Percentiles rank a stretch among this genome's conserved stretches.
Evolutionary conservation across 371 early-diverging fungal species (phyloP).

Genomic region (Homolaphlyctis polyrhiza): DNA sequence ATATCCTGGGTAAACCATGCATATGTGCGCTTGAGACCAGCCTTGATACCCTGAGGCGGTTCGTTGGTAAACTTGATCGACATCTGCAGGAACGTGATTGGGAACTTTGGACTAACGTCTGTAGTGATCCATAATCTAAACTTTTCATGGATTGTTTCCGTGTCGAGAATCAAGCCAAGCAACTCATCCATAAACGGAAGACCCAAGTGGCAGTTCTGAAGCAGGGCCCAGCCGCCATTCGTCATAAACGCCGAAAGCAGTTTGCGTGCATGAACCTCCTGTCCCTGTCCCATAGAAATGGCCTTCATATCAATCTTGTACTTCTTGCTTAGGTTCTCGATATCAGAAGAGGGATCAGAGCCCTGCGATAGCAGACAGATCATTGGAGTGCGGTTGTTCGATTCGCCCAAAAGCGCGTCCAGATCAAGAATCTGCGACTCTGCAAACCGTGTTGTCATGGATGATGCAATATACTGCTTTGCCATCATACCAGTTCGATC

Average conservation of each 20-base stretch:
- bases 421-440: conserved; percentile 59
- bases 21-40: conserved; percentile 57
- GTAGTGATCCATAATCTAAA: conserved; percentile 62
- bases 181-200: conserved; percentile 59
- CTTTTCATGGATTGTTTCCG: conserved; percentile 50
- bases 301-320: conserved; percentile 57
- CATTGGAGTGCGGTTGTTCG: conserved; percentile 57
- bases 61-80: conserved; percentile 63
- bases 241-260: conserved; percentile 49
- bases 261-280: conserved; percentile 58
- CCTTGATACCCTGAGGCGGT: conserved; percentile 61
- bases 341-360: conserved; percentile 56
- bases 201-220: conserved; percentile 63
- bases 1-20: conserved; percentile 60
- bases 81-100: conserved; percentile 57
- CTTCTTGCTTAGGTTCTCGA: conserved; percentile 53
- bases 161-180: conserved; percentile 39
- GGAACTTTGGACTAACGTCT: conserved; percentile 53
- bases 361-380: conserved; percentile 56
- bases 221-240: conserved; percentile 56
- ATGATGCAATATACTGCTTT: conserved; percentile 52
- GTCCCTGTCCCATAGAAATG: conserved; percentile 63
- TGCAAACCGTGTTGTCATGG: conserved; percentile 40
- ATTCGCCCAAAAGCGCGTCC: conserved; percentile 47
- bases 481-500: conserved; percentile 54